Evolutionary conservation across 345 rosid species (phyloP), one percentile per base, ranked within the genome.

Genomic region (Pseudoturritis turrita): DNA sequence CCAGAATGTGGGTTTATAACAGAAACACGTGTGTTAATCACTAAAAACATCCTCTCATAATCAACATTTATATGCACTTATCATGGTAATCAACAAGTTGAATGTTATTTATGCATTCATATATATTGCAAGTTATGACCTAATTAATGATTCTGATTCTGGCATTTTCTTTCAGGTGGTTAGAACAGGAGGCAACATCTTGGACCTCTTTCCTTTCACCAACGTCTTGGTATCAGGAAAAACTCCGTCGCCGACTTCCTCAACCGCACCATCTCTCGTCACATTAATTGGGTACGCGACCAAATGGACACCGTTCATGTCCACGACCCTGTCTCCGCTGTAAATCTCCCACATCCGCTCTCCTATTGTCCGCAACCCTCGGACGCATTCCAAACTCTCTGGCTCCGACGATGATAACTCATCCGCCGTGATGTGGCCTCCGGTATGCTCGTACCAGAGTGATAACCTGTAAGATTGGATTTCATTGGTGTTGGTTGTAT

Each of bases 191-290:
- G 96, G 96, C 46, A 89, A 79, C 76, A 86, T 35, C 63, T 78
- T 89, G 1, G 98, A 85, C 58, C 94, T 80, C 62, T 81, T 83
- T 10, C 98, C 97, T 73, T 82, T 79, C 4, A 94, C 88, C n/a
- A 78, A 80, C 22, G 89, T 59, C 60, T 80, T 91, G 35, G 91
- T 94, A 72, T 91, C 96, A 4, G 97, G 97, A 76, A 94, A 91
- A 62, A 63, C 10, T n/a, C 86, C 81, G 4, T 82, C 75, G 3
- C 22, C 72, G 52, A 83, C 71, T 61, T 90, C 94, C 66, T 83
- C 77, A 37, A 89, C 62, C 14, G 12, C 21, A 41, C 98, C 98
- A 40, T 91, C 83, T 35, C 47, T 52, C 3, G 81, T 81, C 6
- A 94, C 86, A 18, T 57, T 70, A 3, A 89, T 77, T 1, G 97